Evolutionary conservation across 78 protist genomes (phyloP), one percentile per base, ranked within the genome.

Genomic region (Salpingoeca rosetta): DNA sequence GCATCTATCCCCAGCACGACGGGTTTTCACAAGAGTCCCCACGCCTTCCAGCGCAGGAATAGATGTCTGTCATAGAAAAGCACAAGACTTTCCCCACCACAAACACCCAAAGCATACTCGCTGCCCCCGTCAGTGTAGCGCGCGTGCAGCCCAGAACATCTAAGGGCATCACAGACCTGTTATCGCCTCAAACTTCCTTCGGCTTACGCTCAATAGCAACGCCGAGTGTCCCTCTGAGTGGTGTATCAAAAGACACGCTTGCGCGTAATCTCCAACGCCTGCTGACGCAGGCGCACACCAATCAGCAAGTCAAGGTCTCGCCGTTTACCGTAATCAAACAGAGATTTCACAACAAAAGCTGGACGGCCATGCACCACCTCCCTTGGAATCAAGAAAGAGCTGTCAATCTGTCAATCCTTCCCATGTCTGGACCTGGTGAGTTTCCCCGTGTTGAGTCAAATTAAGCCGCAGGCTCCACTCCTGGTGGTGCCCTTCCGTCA

Each of bases 351-450:
- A 92, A 94, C 97, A 93, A 93, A 90, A 93, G 90, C 96, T 91
- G 92, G 90, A 94, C 96, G 96, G 92, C 95, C 96, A 94, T 94
- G 95, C 96, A 94, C 96, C 96, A 94, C 96, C 96, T 90, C 92
- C 91, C 92, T 90, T 86, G 76, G 89, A 90, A 94, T 94, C 96
- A 92, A 90, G 94, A 92, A 92, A 92, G 93, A 92, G 91, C 96
- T 90, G 87, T n/a, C 87, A 90, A 89, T 90, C 95, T 93, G 96
- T 93, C 96, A 89, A 92, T 91, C 94, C 92, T 92, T 36, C 81
- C 90, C 51, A 86, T 92, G 92, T 94, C 96, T 89, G 91, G 94
- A 91, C 93, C 94, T 94, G 96, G 96, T 94, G 87, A 94, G 96
- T 88, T 92, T 93, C 85, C 92, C 95, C 94, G 94, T 91, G 92